Base-by-base conservation (phyloP, 225 moss, liverwort and hornwort species). In the Pseudisothecium myosuroides region DNA sequence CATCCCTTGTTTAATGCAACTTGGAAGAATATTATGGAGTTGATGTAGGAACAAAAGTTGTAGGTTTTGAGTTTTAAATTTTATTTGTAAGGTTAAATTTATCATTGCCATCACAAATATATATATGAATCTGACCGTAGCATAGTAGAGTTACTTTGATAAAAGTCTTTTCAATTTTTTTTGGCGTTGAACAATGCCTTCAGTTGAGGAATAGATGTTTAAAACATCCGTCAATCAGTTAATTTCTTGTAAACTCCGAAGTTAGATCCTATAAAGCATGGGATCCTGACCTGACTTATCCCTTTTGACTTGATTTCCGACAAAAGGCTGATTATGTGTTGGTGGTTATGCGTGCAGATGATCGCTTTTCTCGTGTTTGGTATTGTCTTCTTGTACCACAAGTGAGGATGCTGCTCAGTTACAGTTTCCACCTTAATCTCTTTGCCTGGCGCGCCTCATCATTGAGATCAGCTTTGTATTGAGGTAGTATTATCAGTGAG, bases 321-420 rank as follows among this genome's bases (percentile, higher is more conserved):
- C 39, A 41, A 41, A 16, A 43, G 9, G 41, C 52, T 54, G 55
- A 79, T 79, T 55, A 79, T 66, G 34, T 66, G 43, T 56, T 76
- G 62, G 79, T 79, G 87, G 34, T 52, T 29, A 18, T 67, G 34
- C 45, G 55, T 92, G 93, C 95, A 97, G 95, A 99, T 99, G 99
- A 88, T 90, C 11, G 96, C 96, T 50, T 99, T 99, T 89, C 96
- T 99, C 69, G 91, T 96, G 39, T 99, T 99, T 73, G 96, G 99
- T 85, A 94, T 99, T 83, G 94, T 93, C 83, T 99, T 96, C 92
- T 93, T 99, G 88, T 97, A 99, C 88, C 97, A 99, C 93, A 97
- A 99, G 88, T 99, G 93, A 96, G 87, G 86, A 52, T 72, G 63
- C 65, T 69, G 78, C 84, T 73, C 80, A 60, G 41, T 63, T 68